phyloP scores from a whole-genome alignment of 345 rosid genomes.

The Ceriops zippeliana region DNA sequence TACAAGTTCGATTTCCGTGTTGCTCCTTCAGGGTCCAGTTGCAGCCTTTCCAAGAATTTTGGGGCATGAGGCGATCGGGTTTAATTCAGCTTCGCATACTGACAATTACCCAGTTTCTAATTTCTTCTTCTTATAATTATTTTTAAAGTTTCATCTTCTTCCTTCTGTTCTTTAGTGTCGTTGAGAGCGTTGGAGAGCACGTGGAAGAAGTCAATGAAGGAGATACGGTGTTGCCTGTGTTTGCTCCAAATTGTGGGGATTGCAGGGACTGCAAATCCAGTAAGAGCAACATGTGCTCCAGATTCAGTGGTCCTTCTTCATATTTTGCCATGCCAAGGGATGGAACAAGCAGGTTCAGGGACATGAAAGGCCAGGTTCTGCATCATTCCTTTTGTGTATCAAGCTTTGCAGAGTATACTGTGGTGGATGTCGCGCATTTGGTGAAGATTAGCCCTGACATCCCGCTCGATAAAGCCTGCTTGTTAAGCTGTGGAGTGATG shows the following conservation, averaged over 20 bases:
- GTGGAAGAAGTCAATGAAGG: constrained; percentile 56
- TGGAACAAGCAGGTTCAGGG: constrained; percentile 51
- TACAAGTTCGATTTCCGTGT: background rate
- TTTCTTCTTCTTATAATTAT: background rate
- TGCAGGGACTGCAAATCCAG: constrained; percentile 52
- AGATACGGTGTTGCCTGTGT: constrained; percentile 58
- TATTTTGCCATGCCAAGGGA: constrained; percentile 41
- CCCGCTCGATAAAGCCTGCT: constrained; percentile 48
- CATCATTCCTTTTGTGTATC: constrained; percentile 54
- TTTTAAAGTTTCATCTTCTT: background rate
- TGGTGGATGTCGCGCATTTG: constrained; percentile 53
- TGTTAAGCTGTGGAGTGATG: constrained; percentile 62
- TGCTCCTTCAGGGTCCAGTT: constrained; percentile 37
- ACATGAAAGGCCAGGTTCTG: constrained; percentile 44
- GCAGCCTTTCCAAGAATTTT: constrained; percentile 53
- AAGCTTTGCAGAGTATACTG: constrained; percentile 67
- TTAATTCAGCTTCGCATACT: background rate
- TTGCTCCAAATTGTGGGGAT: constrained; percentile 46
- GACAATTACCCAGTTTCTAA: background rate
- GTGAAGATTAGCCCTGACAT: constrained; percentile 42
- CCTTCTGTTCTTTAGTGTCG: constrained; percentile 35
- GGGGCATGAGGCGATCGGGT: constrained; percentile 84
- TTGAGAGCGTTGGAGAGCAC: constrained; percentile 67
- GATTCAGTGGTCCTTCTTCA: background rate
- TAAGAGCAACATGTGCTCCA: constrained; percentile 50